Evolutionary conservation across 23 red algal genomes (phyloP).

Genomic region (Cyanidium caldarium): DNA sequence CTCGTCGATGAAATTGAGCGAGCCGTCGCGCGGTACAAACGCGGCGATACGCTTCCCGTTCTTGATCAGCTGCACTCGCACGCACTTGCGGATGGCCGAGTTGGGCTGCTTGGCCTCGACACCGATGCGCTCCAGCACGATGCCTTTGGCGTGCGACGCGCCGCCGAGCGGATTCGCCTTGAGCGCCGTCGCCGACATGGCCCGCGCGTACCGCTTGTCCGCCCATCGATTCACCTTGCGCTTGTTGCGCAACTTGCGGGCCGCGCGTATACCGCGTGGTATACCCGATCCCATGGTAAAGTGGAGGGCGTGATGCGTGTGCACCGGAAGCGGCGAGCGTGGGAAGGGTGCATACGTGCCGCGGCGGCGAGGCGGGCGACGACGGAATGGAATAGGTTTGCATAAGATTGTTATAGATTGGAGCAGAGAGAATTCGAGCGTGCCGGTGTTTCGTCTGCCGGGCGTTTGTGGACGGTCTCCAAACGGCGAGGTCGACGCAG

Average conservation of each 20-base stretch:
- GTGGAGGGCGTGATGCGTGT: too few relatives aligned
- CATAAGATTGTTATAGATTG: too few relatives aligned
- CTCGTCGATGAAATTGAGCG: constrained; percentile 93
- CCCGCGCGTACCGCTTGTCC: constrained; percentile 86
- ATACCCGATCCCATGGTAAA: not conserved
- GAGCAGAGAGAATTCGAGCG: too few relatives aligned
- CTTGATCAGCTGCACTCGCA: constrained; percentile 97
- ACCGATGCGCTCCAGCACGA: constrained; percentile 91
- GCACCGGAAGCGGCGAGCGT: too few relatives aligned
- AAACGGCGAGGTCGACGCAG: too few relatives aligned
- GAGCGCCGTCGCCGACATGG: constrained; percentile 63
- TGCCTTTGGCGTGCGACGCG: constrained; percentile 97
- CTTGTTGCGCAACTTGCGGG: constrained; percentile 84
- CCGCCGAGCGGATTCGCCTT: constrained; percentile 97
- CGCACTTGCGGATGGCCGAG: constrained; percentile 96
- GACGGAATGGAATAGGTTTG: too few relatives aligned
- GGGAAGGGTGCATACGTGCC: too few relatives aligned
- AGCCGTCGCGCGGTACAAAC: constrained; percentile 94
- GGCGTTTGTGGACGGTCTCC: too few relatives aligned
- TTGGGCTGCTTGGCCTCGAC: constrained; percentile 99
- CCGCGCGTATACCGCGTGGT: constrained; percentile 46
- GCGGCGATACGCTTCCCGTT: constrained; percentile 99
- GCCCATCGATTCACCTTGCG: constrained; percentile 80
- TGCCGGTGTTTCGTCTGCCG: too few relatives aligned
- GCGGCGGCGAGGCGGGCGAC: too few relatives aligned